Evolutionary conservation across 352 stramenopile genomes (phyloP).

Genomic region (Pythium sukuiense): DNA sequence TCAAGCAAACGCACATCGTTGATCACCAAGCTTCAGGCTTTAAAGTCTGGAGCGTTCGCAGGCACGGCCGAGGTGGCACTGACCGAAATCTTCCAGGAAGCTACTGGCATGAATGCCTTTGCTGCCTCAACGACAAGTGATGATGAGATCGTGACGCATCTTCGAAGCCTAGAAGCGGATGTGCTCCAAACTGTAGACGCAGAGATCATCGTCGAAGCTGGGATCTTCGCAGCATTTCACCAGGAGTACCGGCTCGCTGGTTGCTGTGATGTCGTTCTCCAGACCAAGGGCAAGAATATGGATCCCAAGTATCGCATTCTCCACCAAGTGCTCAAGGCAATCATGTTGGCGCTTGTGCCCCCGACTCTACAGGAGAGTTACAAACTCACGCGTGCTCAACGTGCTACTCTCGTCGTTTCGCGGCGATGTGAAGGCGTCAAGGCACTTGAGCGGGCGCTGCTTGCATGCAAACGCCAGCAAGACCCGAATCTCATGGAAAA

Average conservation of each 20-base stretch:
- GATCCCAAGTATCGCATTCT: conserved; percentile 44
- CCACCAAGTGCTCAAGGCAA: conserved; percentile 54
- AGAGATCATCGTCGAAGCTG: conserved; percentile 59
- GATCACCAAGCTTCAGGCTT: conserved; percentile 62
- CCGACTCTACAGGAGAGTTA: conserved; percentile 13
- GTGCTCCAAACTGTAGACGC: conserved; percentile 42
- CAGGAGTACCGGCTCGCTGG: conserved; percentile 33
- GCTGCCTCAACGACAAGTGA: conserved; percentile 29
- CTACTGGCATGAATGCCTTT: conserved; percentile 45
- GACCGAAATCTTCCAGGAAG: conserved; percentile 65
- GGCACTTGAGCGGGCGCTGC: conserved; percentile 68
- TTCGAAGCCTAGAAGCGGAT: conserved; percentile 32
- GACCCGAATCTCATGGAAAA: conserved; percentile 78
- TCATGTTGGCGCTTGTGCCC: conserved; percentile 38
- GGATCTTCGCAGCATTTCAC: conserved; percentile 49
- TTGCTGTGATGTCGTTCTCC: conserved; percentile 50
- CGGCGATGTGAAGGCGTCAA: conserved; percentile 75
- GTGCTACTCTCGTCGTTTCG: conserved; percentile 39
- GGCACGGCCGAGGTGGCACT: conserved; percentile 42
- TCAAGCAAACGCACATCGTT: conserved; percentile 45
- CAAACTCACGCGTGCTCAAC: conserved; percentile 34
- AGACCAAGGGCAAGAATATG: conserved; percentile 56
- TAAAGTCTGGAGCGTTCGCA: conserved; percentile 53
- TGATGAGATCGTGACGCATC: conserved; percentile 39
- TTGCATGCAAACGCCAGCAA: conserved; percentile 74